These are phyloP conservation scores for Phytophthora idaei DNA, from an alignment of 352 stramenopile genomes.

Conservation along the genomic window DNA sequence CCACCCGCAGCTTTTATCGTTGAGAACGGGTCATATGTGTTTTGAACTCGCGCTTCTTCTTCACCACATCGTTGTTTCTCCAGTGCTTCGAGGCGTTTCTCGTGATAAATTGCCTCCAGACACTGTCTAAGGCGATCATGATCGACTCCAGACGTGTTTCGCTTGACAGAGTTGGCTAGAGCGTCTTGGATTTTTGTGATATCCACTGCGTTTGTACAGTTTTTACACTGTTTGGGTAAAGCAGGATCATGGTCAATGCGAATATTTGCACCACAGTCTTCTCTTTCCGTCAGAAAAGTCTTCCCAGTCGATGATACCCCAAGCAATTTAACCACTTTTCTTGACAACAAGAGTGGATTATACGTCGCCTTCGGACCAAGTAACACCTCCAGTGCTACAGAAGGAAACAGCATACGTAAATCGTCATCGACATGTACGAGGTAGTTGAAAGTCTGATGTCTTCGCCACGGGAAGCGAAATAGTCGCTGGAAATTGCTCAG, in stretches of 20 bases:
- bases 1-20: slow-evolving; percentile 58
- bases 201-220: slow-evolving; percentile 3
- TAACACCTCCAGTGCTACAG: slow-evolving; percentile 36
- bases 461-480: slow-evolving; percentile 56
- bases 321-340: slow-evolving; percentile 22
- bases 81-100: slow-evolving; percentile 41
- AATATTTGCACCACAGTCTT: background rate
- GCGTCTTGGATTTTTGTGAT: slow-evolving; percentile 13
- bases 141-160: slow-evolving; percentile 1
- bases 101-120: slow-evolving; percentile 43
- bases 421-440: slow-evolving; percentile 51
- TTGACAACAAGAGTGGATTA: slow-evolving; percentile 52
- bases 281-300: slow-evolving; percentile 60
- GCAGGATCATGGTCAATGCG: background rate
- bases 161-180: slow-evolving; percentile 12
- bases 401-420: slow-evolving; percentile 47
- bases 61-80: slow-evolving; percentile 21
- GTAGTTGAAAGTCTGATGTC: slow-evolving; percentile 49
- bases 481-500: slow-evolving; percentile 51
- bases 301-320: slow-evolving; percentile 33
- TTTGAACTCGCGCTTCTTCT: slow-evolving; percentile 24
- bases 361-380: slow-evolving; percentile 44
- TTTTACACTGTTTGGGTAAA: background rate
- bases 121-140: slow-evolving; percentile 31
- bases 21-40: slow-evolving; percentile 62